Base-by-base conservation (phyloP, 129 eudicot genomes). In the Pseudognaphalium luteoalbum region DNA sequence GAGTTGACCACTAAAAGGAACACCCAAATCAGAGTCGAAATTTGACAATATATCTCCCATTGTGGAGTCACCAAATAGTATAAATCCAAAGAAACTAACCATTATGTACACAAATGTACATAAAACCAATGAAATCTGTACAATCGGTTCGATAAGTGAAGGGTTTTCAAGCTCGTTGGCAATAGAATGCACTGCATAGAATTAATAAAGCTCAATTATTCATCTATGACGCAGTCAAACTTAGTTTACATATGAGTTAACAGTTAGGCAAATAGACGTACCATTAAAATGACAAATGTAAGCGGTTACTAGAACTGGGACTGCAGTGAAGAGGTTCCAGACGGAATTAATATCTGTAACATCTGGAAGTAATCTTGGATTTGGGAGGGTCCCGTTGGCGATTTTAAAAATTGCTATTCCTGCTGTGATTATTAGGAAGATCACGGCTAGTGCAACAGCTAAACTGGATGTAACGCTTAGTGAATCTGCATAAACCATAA, bases 241-340 rank as follows among this genome's bases (percentile, higher is more conserved):
- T 28, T 12, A 39, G n/a, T 58, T 44, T 39, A 10, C 34, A 41
- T 10, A 34, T 63, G 34, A 41, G 35, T 21, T 51, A 34, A 58
- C 37, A 1, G 3, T 0, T 0, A 59, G 34, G 35, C 82, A 29
- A n/a, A n/a, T n/a, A 30, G 1, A 30, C 3, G 33, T 84, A 93
- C 98, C 98, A 33, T 90, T 93, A 78, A 84, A 90, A 73, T 93
- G 98, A 68, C 96, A 93, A 58, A 88, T 82, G 68, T 88, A 93
- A 16, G 98, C 96, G 3, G 95, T 90, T 7, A 93, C 95, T 17
- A 93, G 91, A 79, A 93, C 97, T 2, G 98, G 98, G 57, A 93
- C 87, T 9, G 86, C 92, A 19, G 98, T 92, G 86, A 92, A 92
- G 25, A 92, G 92, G 51, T 70, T 67, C 87, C 87, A 84, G 30